phyloP scores from a whole-genome alignment of 148 eudicot genomes.

The Amaranthus hypochondriacus region DNA sequence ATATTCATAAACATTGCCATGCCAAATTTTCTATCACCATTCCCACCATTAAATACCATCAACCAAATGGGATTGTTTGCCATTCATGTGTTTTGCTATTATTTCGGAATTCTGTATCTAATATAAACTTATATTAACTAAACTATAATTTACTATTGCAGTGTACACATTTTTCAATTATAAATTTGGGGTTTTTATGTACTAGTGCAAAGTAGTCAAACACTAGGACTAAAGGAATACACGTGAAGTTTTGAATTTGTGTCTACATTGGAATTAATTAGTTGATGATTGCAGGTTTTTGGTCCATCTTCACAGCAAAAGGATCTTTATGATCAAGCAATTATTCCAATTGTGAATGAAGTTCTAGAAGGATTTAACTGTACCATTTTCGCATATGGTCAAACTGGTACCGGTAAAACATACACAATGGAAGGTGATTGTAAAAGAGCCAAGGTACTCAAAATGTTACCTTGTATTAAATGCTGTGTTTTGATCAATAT shows the following conservation, averaged over 20 bases:
- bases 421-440: slow-evolving; percentile 99
- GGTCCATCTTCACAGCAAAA: slow-evolving; percentile 81
- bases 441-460: slow-evolving; percentile 69
- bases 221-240: not conserved
- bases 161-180: no score
- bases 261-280: not conserved
- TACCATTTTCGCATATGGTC: slow-evolving; percentile 98
- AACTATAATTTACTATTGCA: no score
- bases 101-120: no score
- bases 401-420: slow-evolving; percentile 98
- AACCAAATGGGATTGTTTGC: no score
- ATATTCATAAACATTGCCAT: no score
- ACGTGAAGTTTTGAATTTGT: not conserved
- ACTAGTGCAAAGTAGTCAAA: no score
- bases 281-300: slow-evolving; percentile 57
- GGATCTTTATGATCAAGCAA: slow-evolving; percentile 90
- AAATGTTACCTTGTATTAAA: not conserved
- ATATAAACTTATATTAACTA: no score
- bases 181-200: no score
- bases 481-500: not conserved
- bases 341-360: slow-evolving; percentile 83
- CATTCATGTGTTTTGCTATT: no score
- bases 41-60: no score
- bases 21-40: no score
- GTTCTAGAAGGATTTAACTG: slow-evolving; percentile 97